A percentile compares a stretch with the other conserved stretches of the same genome.
These are phyloP conservation scores for Penicillium arizonense DNA, from an alignment of 495 filamentous ascomycete species.

Conservation along the genomic window DNA sequence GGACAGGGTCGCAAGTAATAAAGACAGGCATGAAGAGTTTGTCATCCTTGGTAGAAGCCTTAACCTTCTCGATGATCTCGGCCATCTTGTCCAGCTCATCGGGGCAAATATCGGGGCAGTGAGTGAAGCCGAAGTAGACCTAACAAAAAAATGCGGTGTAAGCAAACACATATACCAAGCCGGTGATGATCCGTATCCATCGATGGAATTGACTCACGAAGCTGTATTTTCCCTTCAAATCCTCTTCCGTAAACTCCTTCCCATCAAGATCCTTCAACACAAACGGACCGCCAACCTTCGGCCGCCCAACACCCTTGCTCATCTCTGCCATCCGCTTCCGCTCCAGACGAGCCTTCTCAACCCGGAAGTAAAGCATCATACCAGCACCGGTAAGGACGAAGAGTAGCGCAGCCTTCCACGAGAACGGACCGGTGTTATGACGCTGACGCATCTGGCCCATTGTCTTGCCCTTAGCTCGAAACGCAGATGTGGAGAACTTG, in stretches of 20 bases:
- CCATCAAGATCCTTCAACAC: constrained; percentile 80
- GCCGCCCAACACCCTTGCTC: constrained; percentile 86
- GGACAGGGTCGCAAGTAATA: constrained; percentile 91
- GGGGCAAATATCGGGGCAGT: constrained; percentile 98
- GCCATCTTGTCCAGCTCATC: constrained; percentile 99
- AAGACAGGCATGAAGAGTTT: constrained; percentile 72
- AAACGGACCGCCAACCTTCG: constrained; percentile 90
- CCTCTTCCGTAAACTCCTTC: constrained; percentile 66
- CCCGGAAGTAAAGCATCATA: constrained; percentile 84
- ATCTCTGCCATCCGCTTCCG: constrained; percentile 83
- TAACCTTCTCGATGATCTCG: constrained; percentile 80
- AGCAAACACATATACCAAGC: neutral
- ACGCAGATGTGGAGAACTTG: constrained; percentile 34
- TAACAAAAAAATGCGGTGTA: constrained; percentile 18
- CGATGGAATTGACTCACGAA: constrained; percentile 45
- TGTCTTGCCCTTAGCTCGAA: constrained; percentile 30
- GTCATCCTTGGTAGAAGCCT: constrained; percentile 44
- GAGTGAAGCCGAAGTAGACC: constrained; percentile 98
- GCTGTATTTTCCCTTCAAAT: constrained; percentile 83
- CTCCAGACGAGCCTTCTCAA: constrained; percentile 85
- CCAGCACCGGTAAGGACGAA: constrained; percentile 77
- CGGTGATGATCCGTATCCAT: neutral
- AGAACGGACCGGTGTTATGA: constrained; percentile 66
- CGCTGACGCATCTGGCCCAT: constrained; percentile 45
- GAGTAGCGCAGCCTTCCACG: constrained; percentile 80